These are phyloP conservation scores for Tulasnella sp. DNA, from an alignment of 768 basidiomycete species.

Conservation along the genomic window DNA sequence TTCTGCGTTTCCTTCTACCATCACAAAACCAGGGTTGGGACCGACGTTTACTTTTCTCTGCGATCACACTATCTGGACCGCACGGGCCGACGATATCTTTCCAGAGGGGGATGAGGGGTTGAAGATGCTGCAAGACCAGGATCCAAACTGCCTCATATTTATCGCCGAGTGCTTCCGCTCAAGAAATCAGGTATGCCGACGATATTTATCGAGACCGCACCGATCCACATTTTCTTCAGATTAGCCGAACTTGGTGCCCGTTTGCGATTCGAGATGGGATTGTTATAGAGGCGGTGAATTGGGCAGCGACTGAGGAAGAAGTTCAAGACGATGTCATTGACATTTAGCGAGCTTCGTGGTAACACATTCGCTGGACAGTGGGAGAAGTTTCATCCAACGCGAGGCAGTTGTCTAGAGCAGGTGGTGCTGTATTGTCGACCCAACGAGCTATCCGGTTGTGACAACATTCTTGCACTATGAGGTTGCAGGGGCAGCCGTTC, in stretches of 20 bases:
- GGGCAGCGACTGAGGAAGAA: background rate
- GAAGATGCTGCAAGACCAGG: background rate
- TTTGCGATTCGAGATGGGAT: constrained; percentile 1
- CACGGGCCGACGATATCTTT: constrained; percentile 2
- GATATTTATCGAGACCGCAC: background rate
- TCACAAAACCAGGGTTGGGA: constrained; percentile 11
- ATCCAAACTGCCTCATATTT: background rate
- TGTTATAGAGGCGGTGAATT: background rate
- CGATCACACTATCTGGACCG: constrained; percentile 7
- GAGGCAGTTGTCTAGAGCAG: too few relatives aligned
- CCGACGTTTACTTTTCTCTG: constrained; percentile 11
- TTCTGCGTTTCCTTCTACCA: constrained; percentile 2
- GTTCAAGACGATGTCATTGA: background rate
- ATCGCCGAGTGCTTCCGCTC: constrained; percentile 10
- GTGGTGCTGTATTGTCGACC: background rate
- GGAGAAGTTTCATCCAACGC: too few relatives aligned
- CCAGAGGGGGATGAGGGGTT: constrained; percentile 3
- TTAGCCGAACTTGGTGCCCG: constrained; percentile 4
- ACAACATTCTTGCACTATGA: background rate
- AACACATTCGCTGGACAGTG: too few relatives aligned
- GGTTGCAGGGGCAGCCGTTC: background rate
- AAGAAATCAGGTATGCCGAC: background rate
- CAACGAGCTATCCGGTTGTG: background rate
- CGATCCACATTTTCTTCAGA: background rate
- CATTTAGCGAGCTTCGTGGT: background rate